Evolutionary conservation across 306 rosid genomes (phyloP).

Genomic region (Acacia confusa): DNA sequence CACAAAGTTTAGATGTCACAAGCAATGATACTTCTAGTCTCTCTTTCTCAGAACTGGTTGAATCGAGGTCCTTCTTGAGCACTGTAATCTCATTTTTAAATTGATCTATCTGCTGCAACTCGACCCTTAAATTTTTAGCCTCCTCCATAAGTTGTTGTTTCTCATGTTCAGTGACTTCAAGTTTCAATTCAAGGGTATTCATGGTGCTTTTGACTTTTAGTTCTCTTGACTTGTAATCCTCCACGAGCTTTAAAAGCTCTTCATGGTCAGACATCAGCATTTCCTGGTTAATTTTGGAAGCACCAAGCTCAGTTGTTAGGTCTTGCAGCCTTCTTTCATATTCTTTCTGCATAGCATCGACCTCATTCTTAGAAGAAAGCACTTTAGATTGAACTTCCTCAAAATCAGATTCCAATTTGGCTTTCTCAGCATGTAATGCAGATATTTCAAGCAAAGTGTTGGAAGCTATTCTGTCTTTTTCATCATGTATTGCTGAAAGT

Average conservation of each 20-base stretch:
- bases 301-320: slow-evolving; percentile 42
- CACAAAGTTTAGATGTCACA: slow-evolving; percentile 43
- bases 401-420: slow-evolving; percentile 45
- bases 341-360: slow-evolving; percentile 35
- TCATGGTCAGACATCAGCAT: slow-evolving; percentile 46
- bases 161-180: slow-evolving; percentile 48
- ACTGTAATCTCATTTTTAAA: slow-evolving; percentile 43
- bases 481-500: slow-evolving; percentile 47
- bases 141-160: slow-evolving; percentile 51
- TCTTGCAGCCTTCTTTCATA: slow-evolving; percentile 48
- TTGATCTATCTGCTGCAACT: slow-evolving; percentile 42
- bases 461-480: slow-evolving; percentile 50
- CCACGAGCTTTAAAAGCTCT: slow-evolving; percentile 45
- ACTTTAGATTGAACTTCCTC: slow-evolving; percentile 50
- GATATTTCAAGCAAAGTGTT: slow-evolving; percentile 48
- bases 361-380: slow-evolving; percentile 39
- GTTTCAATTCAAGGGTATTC: slow-evolving; percentile 47
- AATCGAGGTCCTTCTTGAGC: slow-evolving; percentile 46
- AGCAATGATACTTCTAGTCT: slow-evolving; percentile 49
- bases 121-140: slow-evolving; percentile 36
- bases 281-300: slow-evolving; percentile 42
- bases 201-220: slow-evolving; percentile 38
- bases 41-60: slow-evolving; percentile 46
- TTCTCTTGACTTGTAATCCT: slow-evolving; percentile 50
- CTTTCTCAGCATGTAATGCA: slow-evolving; percentile 41